Conservation (phyloP, 1,284 basidiomycete genomes). For the Pascua guehoae region DNA sequence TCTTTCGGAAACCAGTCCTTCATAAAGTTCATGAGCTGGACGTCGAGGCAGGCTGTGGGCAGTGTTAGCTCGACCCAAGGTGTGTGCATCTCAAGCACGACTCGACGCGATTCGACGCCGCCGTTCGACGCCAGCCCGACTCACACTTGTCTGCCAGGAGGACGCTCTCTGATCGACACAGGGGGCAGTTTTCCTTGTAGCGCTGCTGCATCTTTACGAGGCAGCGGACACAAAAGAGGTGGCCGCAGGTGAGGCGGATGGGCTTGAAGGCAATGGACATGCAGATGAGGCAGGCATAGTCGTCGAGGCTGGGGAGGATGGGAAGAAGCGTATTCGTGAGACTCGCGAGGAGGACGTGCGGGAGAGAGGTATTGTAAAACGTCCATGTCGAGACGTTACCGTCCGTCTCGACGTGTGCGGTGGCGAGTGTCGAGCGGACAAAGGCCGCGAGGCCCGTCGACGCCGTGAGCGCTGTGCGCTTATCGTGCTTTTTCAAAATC, state of each 20-base stretch:
- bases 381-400: conserved; percentile 48
- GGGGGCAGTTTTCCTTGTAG: conserved; percentile 73
- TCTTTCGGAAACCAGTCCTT: conserved; percentile 90
- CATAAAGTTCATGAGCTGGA: conserved; percentile 61
- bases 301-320: conserved; percentile 60
- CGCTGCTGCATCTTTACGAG: conserved; percentile 91
- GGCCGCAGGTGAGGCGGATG: conserved; percentile 75
- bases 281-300: conserved; percentile 65
- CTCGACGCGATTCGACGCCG: too few species aligned
- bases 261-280: conserved; percentile 82
- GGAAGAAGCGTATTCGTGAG: conserved; percentile 81
- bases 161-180: conserved; percentile 76
- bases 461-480: conserved; percentile 61
- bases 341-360: conserved; percentile 76
- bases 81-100: neutral
- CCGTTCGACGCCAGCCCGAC: conserved; percentile 39
- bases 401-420: conserved; percentile 30
- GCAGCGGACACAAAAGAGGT: conserved; percentile 89
- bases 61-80: neutral
- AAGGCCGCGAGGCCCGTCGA: conserved; percentile 50
- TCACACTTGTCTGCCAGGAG: conserved; percentile 68
- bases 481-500: conserved; percentile 92
- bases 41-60: conserved; percentile 34
- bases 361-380: conserved; percentile 59
- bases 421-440: conserved; percentile 39